A percentile compares a stretch with the other conserved stretches of the same genome.
Evolutionary conservation across 208 protist genomes (phyloP).

Genomic region (Porcisia hertigi): DNA sequence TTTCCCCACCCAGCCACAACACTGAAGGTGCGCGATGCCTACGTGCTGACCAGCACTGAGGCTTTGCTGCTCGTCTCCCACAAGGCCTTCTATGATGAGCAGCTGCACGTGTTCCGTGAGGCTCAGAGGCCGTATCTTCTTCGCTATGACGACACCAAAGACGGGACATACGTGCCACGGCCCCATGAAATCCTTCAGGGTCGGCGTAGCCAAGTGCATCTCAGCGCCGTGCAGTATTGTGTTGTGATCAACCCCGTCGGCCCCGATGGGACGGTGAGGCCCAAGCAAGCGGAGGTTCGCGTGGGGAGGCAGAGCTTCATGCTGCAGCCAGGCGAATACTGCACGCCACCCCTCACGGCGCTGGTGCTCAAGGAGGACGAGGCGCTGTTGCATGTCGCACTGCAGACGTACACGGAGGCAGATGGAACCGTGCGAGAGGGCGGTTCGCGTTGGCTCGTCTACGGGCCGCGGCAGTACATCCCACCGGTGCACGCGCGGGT

Average conservation of each 20-base stretch:
- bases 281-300: conserved; percentile 83
- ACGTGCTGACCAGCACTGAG: conserved; percentile 37
- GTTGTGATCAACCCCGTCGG: conserved; percentile 84
- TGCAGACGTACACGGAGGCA: conserved; percentile 24
- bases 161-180: conserved; percentile 56
- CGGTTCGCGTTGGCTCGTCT: conserved; percentile 93
- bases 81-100: conserved; percentile 51
- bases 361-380: conserved; percentile 63
- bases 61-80: conserved; percentile 53
- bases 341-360: conserved; percentile 51
- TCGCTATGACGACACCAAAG: conserved; percentile 60
- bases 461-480: conserved; percentile 91
- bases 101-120: conserved; percentile 62
- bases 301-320: conserved; percentile 82
- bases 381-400: conserved; percentile 23
- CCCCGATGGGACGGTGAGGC: conserved; percentile 48
- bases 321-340: conserved; percentile 59
- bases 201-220: conserved; percentile 28
- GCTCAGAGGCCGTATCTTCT: conserved; percentile 88
- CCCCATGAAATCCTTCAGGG: conserved; percentile 61
- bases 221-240: conserved; percentile 91
- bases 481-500: conserved; percentile 92
- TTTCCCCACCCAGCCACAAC: conserved; percentile 47
- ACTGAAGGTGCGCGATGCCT: conserved; percentile 33
- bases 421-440: conserved; percentile 19